Percentiles rank a stretch among this genome's conserved stretches.
phyloP scores from a whole-genome alignment of 208 protist species.

The Trypanosoma melophagium region DNA sequence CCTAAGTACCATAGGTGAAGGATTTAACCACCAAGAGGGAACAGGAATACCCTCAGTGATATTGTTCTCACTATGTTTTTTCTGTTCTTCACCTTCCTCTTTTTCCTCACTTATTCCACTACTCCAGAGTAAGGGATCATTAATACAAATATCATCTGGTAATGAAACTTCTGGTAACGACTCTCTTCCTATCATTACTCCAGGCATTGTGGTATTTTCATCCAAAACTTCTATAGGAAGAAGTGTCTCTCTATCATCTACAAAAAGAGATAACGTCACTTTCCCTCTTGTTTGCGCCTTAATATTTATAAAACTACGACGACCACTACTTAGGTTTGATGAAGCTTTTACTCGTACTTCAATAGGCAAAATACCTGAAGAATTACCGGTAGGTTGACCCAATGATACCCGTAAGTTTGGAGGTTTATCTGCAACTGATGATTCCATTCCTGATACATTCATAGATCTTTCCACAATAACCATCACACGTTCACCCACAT shows the following conservation, averaged over 20 bases:
- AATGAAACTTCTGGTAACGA: slow-evolving; percentile 35
- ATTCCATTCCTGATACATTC: slow-evolving; percentile 16
- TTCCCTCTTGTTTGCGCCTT: slow-evolving; percentile 12
- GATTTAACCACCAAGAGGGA: slow-evolving; percentile 75
- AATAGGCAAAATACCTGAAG: slow-evolving; percentile 7
- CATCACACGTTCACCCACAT: slow-evolving; percentile 64
- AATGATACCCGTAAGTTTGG: slow-evolving; percentile 5
- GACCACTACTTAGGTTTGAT: neutral
- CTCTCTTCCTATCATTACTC: slow-evolving; percentile 74
- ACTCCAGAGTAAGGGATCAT: slow-evolving; percentile 25
- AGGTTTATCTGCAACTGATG: slow-evolving; percentile 9
- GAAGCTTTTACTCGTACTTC: slow-evolving; percentile 26
- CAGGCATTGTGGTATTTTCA: slow-evolving; percentile 40
- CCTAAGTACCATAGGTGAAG: slow-evolving; percentile 44
- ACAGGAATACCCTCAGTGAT: slow-evolving; percentile 9
- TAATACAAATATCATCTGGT: slow-evolving; percentile 25
- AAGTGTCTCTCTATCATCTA: slow-evolving; percentile 34
- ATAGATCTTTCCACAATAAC: slow-evolving; percentile 48
- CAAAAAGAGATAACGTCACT: slow-evolving; percentile 21
- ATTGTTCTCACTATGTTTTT: slow-evolving; percentile 7
- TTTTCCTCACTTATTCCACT: neutral
- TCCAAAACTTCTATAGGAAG: slow-evolving; percentile 56
- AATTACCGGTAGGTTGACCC: slow-evolving; percentile 3
- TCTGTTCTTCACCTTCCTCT: slow-evolving; percentile 9
- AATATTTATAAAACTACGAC: slow-evolving; percentile 22